Evolutionary conservation across 2,329 filamentous ascomycete species (phyloP).

Genomic region (Akanthomyces muscarius): DNA sequence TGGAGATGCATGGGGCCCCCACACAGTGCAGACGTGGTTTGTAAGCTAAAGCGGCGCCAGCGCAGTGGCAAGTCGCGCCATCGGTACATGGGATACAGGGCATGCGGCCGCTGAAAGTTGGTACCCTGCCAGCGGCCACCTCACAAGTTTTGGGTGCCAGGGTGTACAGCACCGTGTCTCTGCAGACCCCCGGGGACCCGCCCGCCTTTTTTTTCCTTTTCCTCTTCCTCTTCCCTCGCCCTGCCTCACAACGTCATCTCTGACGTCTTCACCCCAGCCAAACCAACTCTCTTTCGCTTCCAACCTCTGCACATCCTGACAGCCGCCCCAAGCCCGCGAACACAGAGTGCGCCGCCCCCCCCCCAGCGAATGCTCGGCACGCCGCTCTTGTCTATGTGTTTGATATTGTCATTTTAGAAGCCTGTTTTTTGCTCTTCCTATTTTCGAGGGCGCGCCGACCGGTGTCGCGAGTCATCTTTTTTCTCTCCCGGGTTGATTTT

Average conservation of each 20-base stretch:
- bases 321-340: constrained; percentile 2
- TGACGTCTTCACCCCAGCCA: constrained; percentile 41
- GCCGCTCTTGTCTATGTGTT: constrained; percentile 4
- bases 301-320: constrained; percentile 6
- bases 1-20: not conserved
- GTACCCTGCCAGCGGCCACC: too few species aligned
- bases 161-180: not conserved
- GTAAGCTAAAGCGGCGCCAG: constrained; percentile 7
- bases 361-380: not conserved
- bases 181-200: constrained; percentile 10
- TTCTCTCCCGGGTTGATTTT: not conserved
- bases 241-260: constrained; percentile 44
- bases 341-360: not conserved
- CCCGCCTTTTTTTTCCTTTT: constrained; percentile 33
- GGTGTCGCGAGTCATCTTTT: not conserved
- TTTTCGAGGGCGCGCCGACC: not conserved
- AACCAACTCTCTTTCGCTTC: constrained; percentile 18
- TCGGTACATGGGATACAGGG: not conserved
- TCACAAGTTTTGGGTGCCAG: too few species aligned
- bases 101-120: too few species aligned
- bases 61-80: constrained; percentile 15
- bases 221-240: constrained; percentile 26
- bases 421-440: constrained; percentile 17
- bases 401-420: constrained; percentile 19
- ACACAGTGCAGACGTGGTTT: constrained; percentile 10